Evolutionary conservation across 1,284 basidiomycete species (phyloP), one percentile per base, ranked within the genome.

Genomic region (Ceratobasidium sp.): DNA sequence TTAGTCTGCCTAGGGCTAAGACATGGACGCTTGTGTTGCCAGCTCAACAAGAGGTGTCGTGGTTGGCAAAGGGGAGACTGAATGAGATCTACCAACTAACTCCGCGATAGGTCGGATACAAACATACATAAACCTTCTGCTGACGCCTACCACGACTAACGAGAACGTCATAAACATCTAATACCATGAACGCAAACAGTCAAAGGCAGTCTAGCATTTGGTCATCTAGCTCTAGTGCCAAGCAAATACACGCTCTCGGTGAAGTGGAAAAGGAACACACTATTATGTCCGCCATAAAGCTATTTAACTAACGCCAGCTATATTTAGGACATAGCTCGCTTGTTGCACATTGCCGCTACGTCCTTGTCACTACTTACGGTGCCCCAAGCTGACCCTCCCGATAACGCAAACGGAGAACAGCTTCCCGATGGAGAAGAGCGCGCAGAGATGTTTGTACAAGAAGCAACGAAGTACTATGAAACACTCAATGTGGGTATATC

Each of bases 381-480:
- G 5, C 93, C 93, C 3, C 92, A 94, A 84, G 93, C 92, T 1
- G 93, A 94, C 82, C 87, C 84, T 0, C 87, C 89, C 2, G 89
- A 89, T 15, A 91, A 92, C 73, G 86, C 86, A 67, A 52, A 48
- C 17, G 70, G 57, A 20, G 64, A 66, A 26, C 56, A n/a, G 52
- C 68, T 46, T 9, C 93, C 93, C 1, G 91, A 93, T 81, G 93
- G 92, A 46, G 93, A 92, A 79, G 93, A 94, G 83, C 87, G 93
- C 56, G 93, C 92, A 13, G 93, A 94, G 81, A 91, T 93, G 82
- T 94, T 94, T 81, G 93, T 94, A 61, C 86, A 92, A 61, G 92
- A 94, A 86, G 92, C 93, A 67, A 92, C 90, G 84, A 92, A 94
- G 82, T 95, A 94, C 84, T 95, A 94, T 82, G 90, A 94, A 80